These are phyloP conservation scores for Metarhizium guizhouense DNA, from an alignment of 2,329 filamentous ascomycete genomes.

Conservation along the genomic window DNA sequence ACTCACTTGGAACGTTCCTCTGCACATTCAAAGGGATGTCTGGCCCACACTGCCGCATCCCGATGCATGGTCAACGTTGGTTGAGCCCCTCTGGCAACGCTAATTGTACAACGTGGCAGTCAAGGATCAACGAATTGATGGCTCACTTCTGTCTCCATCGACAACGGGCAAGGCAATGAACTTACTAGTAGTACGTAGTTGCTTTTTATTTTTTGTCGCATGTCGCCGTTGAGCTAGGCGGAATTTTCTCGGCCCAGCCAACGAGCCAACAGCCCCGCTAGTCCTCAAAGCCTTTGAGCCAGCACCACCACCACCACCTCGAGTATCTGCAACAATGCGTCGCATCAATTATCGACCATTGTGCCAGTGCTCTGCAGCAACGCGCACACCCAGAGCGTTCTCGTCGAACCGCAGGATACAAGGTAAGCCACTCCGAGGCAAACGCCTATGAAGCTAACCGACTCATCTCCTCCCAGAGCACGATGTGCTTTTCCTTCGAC, in stretches of 20 bases:
- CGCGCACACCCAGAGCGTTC: slow-evolving; percentile 6
- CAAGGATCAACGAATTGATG: neutral
- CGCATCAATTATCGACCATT: neutral
- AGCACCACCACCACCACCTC: neutral
- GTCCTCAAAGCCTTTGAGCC: no score
- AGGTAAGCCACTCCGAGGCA: slow-evolving; percentile 10
- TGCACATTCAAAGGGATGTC: no score
- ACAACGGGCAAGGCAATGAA: no score
- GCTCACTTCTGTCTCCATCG: no score
- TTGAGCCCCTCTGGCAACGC: no score
- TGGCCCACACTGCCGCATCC: no score
- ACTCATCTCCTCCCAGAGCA: slow-evolving; percentile 19
- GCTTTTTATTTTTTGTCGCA: neutral
- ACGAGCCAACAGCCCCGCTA: neutral
- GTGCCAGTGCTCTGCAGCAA: neutral
- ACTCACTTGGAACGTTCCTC: no score
- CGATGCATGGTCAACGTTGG: neutral
- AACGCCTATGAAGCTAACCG: neutral
- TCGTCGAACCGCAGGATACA: slow-evolving; percentile 19
- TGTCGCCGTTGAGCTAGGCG: neutral
- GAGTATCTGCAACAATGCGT: neutral
- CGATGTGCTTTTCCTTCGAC: slow-evolving; percentile 31
- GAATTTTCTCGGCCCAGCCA: neutral
- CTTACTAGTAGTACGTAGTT: no score
- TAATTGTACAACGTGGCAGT: neutral